A percentile compares a stretch with the other conserved stretches of the same genome.
These are phyloP conservation scores for Aspergillus floridensis DNA, from an alignment of 2,329 filamentous ascomycete genomes.

Conservation along the genomic window DNA sequence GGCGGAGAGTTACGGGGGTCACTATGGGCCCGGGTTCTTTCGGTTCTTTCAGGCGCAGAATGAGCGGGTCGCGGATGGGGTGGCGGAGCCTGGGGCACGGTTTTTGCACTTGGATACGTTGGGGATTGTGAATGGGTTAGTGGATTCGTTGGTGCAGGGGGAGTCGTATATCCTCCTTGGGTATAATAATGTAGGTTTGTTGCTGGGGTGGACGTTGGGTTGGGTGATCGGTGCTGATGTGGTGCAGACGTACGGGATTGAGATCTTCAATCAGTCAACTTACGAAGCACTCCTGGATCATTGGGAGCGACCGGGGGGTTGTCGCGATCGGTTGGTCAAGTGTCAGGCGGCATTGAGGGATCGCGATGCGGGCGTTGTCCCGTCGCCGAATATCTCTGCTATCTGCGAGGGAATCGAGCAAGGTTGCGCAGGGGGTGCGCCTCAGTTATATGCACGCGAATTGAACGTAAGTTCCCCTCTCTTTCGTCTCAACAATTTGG, in stretches of 20 bases:
- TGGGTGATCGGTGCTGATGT: background rate
- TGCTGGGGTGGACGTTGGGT: too few relatives aligned
- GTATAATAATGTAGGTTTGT: background rate
- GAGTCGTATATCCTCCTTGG: background rate
- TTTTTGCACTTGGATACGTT: background rate
- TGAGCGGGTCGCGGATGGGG: background rate
- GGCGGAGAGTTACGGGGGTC: conserved; percentile 6
- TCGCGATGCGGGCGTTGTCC: background rate
- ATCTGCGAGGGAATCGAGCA: background rate
- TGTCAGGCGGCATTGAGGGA: background rate
- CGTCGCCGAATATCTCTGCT: background rate
- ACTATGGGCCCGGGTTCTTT: conserved; percentile 3
- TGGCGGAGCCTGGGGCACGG: background rate
- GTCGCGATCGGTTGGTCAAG: background rate
- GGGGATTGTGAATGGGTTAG: conserved; percentile 1
- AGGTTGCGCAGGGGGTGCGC: background rate
- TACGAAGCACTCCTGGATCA: background rate
- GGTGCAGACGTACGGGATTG: background rate
- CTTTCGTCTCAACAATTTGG: too few relatives aligned
- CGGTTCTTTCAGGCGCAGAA: conserved; percentile 3
- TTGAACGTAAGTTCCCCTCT: background rate
- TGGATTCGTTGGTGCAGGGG: conserved; percentile 3
- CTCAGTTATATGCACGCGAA: background rate
- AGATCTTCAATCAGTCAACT: background rate
- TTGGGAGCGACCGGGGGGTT: background rate